Percentiles rank a stretch among this genome's conserved stretches.
phyloP scores from a whole-genome alignment of 164 flowering plant genomes.

The Hamamelis virginiana region DNA sequence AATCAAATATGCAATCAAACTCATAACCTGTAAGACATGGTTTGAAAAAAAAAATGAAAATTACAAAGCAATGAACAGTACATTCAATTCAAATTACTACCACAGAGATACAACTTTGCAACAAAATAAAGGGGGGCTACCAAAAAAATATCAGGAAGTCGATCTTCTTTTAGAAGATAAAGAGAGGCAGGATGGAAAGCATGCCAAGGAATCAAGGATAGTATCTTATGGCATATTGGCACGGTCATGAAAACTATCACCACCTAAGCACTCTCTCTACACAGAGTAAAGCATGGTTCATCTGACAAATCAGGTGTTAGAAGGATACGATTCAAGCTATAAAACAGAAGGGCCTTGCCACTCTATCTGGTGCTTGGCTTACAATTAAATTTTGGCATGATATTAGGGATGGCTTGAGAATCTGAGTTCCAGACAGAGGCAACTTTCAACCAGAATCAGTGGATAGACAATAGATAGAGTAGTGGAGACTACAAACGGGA shows the following conservation, averaged over 20 bases:
- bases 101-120: neutral
- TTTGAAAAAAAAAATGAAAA: neutral
- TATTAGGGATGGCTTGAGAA: no score
- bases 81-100: neutral
- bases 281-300: no score
- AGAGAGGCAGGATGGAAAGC: neutral
- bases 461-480: no score
- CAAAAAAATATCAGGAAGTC: neutral
- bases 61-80: neutral
- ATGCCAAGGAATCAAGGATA: neutral
- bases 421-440: neutral
- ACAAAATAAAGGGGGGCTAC: neutral
- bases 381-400: no score
- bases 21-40: slow-evolving; percentile 56
- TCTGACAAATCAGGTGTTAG: no score
- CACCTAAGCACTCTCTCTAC: no score
- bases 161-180: no score
- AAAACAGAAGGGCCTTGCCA: no score
- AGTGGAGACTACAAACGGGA: neutral
- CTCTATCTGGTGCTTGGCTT: no score
- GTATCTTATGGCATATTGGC: neutral
- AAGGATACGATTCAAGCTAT: no score
- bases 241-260: neutral
- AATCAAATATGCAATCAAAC: slow-evolving; percentile 86
- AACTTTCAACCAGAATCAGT: neutral